Percentiles rank a stretch among this genome's conserved stretches.
Evolutionary conservation across 495 filamentous ascomycete species (phyloP).

Genomic region (Chlorociboria aeruginascens): DNA sequence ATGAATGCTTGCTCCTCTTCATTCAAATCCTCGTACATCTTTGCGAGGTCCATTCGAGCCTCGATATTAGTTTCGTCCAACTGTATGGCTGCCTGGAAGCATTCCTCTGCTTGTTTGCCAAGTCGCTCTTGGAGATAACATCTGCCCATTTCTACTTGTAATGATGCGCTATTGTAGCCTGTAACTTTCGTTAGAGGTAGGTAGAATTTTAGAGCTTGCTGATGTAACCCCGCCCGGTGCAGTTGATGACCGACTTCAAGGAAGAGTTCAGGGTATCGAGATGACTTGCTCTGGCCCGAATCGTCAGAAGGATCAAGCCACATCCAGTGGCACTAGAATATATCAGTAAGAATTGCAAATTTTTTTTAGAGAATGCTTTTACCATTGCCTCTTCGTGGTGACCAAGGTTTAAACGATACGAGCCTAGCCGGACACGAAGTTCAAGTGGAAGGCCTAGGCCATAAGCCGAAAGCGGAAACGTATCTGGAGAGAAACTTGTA

Average conservation of each 20-base stretch:
- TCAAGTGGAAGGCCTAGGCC: constrained; percentile 70
- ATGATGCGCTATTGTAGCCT: constrained; percentile 43
- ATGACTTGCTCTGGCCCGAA: constrained; percentile 35
- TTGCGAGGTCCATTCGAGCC: constrained; percentile 62
- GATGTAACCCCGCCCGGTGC: constrained; percentile 38
- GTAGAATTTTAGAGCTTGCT: constrained; percentile 66
- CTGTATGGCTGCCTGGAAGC: constrained; percentile 58
- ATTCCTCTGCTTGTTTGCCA: constrained; percentile 57
- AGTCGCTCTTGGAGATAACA: constrained; percentile 56
- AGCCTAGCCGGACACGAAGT: constrained; percentile 71
- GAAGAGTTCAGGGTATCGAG: constrained; percentile 64
- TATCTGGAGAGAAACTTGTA: constrained; percentile 33
- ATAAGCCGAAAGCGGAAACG: constrained; percentile 49
- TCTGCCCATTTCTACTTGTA: constrained; percentile 58
- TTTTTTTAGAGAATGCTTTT: constrained; percentile 23
- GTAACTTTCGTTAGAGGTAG: constrained; percentile 47
- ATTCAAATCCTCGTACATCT: constrained; percentile 61
- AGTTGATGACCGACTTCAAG: constrained; percentile 59
- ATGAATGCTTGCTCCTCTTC: constrained; percentile 61
- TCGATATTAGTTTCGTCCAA: constrained; percentile 56
- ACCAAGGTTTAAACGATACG: constrained; percentile 62
- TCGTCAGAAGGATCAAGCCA: constrained; percentile 49
- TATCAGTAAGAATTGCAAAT: neutral
- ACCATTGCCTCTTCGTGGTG: constrained; percentile 68
- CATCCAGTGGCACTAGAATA: constrained; percentile 32